Evolutionary conservation across 768 basidiomycete genomes (phyloP).

Genomic region (Gautieria morchelliformis): DNA sequence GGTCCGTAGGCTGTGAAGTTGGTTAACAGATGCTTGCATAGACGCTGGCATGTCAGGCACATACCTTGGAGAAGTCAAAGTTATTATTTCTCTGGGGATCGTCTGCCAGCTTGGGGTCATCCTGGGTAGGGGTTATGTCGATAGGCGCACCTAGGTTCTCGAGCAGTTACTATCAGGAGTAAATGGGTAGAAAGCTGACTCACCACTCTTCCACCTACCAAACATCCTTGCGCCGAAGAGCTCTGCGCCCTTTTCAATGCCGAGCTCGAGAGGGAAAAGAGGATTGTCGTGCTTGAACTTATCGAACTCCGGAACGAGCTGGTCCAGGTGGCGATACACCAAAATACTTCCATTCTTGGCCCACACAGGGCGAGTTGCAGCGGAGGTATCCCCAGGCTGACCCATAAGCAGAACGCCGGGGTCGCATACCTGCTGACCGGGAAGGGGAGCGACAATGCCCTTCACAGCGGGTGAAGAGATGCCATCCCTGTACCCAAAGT

Average conservation of each 20-base stretch:
- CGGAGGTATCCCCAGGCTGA: slow-evolving; percentile 1
- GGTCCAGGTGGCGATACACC: slow-evolving; percentile 34
- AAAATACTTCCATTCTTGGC: slow-evolving; percentile 42
- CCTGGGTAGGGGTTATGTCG: slow-evolving; percentile 18
- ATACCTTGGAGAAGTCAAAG: slow-evolving; percentile 17
- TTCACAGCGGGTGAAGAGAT: slow-evolving; percentile 14
- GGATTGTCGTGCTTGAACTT: slow-evolving; percentile 17
- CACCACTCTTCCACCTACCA: slow-evolving; percentile 31
- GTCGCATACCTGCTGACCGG: slow-evolving; percentile 13
- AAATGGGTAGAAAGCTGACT: slow-evolving; percentile 13
- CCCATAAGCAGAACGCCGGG: slow-evolving; percentile 15
- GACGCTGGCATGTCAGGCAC: slow-evolving; percentile 7
- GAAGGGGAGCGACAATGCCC: slow-evolving; percentile 12
- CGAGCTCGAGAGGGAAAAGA: slow-evolving; percentile 12
- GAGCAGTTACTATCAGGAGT: slow-evolving; percentile 21
- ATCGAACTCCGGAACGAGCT: slow-evolving; percentile 27
- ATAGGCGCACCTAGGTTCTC: slow-evolving; percentile 21
- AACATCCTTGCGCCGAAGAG: slow-evolving; percentile 27
- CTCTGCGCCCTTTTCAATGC: slow-evolving; percentile 15
- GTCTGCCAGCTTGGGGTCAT: slow-evolving; percentile 18
- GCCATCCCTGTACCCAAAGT: slow-evolving; percentile 19
- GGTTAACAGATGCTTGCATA: not conserved
- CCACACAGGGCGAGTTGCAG: slow-evolving; percentile 30
- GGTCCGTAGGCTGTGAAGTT: slow-evolving; percentile 11
- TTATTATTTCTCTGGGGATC: slow-evolving; percentile 22